phyloP scores from a whole-genome alignment of 2,329 filamentous ascomycete species.

The Colletotrichum liriopes region DNA sequence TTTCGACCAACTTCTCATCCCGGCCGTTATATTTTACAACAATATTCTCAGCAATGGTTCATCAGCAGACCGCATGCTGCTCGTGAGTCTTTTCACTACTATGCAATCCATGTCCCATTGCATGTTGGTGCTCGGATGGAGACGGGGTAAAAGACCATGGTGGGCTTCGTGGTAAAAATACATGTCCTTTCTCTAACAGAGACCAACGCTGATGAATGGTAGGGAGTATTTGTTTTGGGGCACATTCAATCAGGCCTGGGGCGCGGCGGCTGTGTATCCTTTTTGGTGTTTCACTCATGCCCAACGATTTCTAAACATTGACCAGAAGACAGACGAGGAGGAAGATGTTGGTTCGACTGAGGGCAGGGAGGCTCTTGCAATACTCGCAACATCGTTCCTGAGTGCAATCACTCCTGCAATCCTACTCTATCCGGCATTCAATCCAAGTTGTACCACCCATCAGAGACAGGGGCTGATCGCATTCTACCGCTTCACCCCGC shows the following conservation, averaged over 20 bases:
- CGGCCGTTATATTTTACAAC: constrained; percentile 32
- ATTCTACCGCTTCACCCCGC: constrained; percentile 17
- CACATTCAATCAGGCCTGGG: constrained; percentile 22
- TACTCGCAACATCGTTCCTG: constrained; percentile 2
- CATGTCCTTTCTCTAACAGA: neutral
- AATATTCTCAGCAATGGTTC: constrained; percentile 17
- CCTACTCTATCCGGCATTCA: constrained; percentile 13
- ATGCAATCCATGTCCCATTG: constrained; percentile 30
- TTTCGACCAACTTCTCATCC: constrained; percentile 7
- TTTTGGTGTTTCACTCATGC: constrained; percentile 26
- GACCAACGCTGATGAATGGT: neutral
- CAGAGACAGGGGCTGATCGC: constrained; percentile 7
- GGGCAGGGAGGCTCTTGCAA: neutral
- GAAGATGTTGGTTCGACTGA: neutral
- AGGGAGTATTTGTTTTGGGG: constrained; percentile 21
- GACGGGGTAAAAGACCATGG: neutral
- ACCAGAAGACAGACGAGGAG: neutral
- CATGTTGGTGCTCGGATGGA: constrained; percentile 22
- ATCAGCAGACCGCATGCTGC: neutral
- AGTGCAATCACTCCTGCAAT: neutral
- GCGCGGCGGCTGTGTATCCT: constrained; percentile 23
- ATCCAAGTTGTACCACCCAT: neutral
- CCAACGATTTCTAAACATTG: neutral
- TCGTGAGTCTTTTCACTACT: constrained; percentile 13
- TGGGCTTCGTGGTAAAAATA: neutral